These are phyloP conservation scores for Leptographium wingfieldii DNA, from an alignment of 2,329 filamentous ascomycete species.

Conservation along the genomic window DNA sequence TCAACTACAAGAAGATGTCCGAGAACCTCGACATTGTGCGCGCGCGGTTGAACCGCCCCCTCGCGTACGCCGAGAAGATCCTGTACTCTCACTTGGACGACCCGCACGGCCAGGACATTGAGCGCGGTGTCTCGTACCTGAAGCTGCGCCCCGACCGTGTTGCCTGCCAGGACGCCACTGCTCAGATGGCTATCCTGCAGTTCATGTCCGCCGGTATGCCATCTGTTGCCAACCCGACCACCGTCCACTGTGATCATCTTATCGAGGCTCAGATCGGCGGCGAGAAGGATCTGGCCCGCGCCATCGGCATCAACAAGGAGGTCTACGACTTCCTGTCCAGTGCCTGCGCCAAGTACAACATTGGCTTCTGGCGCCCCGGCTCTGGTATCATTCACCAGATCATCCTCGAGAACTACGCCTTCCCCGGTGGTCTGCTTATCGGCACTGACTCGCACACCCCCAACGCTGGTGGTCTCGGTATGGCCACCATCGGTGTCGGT, in stretches of 20 bases:
- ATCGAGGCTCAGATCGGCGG: slow-evolving; percentile 92
- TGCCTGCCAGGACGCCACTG: slow-evolving; percentile 97
- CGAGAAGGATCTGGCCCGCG: slow-evolving; percentile 68
- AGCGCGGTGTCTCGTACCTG: slow-evolving; percentile 88
- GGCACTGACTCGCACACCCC: slow-evolving; percentile 96
- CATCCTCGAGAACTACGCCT: slow-evolving; percentile 92
- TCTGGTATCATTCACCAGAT: slow-evolving; percentile 97
- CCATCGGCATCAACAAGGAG: slow-evolving; percentile 86
- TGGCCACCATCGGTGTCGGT: slow-evolving; percentile 91
- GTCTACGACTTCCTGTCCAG: slow-evolving; percentile 96
- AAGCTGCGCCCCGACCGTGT: slow-evolving; percentile 96
- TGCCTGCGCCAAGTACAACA: slow-evolving; percentile 72
- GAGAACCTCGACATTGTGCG: slow-evolving; percentile 93
- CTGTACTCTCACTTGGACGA: slow-evolving; percentile 89
- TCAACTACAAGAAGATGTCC: slow-evolving; percentile 99
- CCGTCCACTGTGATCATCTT: slow-evolving; percentile 98
- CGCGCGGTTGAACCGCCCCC: slow-evolving; percentile 75
- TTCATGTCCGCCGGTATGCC: slow-evolving; percentile 96
- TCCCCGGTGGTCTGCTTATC: slow-evolving; percentile 97
- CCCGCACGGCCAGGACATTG: slow-evolving; percentile 86
- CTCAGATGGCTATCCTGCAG: slow-evolving; percentile 95
- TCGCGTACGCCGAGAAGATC: slow-evolving; percentile 96
- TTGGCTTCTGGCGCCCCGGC: slow-evolving; percentile 91
- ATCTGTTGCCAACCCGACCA: slow-evolving; percentile 83
- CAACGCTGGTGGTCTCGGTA: slow-evolving; percentile 88